A percentile compares a stretch with the other conserved stretches of the same genome.
These are phyloP conservation scores for Ceratobasidium sp. DNA, from an alignment of 1,284 basidiomycete species.

Conservation along the genomic window DNA sequence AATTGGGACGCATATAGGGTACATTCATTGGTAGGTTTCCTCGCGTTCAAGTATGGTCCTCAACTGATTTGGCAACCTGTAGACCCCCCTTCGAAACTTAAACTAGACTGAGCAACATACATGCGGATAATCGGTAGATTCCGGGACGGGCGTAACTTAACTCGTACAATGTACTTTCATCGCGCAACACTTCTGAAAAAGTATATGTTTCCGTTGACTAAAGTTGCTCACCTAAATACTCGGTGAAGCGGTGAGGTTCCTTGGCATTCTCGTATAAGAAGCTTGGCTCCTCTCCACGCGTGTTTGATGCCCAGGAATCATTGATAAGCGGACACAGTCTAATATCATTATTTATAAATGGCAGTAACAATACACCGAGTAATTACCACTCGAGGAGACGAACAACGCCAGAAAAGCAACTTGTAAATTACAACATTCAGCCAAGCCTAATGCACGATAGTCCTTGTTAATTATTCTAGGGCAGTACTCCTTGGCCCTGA, in stretches of 20 bases:
- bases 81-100: constrained; percentile 45
- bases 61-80: not conserved
- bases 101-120: constrained; percentile 30
- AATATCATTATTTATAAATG: constrained; percentile 11
- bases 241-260: not conserved
- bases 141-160: not conserved
- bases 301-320: no score
- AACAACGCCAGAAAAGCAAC: not conserved
- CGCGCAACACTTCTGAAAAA: not conserved
- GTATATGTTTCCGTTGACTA: not conserved
- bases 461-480: constrained; percentile 5
- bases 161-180: not conserved
- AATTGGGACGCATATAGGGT: not conserved
- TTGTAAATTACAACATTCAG: constrained; percentile 18
- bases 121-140: not conserved
- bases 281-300: not conserved
- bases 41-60: not conserved
- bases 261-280: not conserved
- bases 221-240: not conserved
- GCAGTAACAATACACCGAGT: constrained; percentile 10
- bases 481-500: not conserved
- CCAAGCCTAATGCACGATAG: not conserved
- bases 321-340: not conserved
- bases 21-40: constrained; percentile 42
- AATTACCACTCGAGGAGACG: not conserved